These are phyloP conservation scores for Botrytis cinerea DNA, from an alignment of 2,329 filamentous ascomycete genomes.

Conservation along the genomic window DNA sequence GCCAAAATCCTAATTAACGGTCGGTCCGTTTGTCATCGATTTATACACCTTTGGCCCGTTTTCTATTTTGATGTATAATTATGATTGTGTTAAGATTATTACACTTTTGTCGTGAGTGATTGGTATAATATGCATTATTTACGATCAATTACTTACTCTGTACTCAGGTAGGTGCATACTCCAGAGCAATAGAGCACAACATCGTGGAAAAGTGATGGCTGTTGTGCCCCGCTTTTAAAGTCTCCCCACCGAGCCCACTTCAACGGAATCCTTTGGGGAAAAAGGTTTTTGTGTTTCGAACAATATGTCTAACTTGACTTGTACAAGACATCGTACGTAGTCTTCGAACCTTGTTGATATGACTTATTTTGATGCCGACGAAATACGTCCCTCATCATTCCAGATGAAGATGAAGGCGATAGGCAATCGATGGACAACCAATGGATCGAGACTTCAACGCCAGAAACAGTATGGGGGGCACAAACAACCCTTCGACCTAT, in stretches of 20 bases:
- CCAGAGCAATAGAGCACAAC: too few species aligned
- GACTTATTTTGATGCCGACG: not conserved
- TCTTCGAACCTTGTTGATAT: not conserved
- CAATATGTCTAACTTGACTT: not conserved
- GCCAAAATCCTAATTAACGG: not conserved
- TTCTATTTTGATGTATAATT: not conserved
- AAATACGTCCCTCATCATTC: not conserved
- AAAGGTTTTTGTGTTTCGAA: not conserved
- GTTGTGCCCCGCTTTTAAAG: not conserved
- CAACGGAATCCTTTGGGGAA: not conserved
- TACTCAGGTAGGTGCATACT: not conserved
- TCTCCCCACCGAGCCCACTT: not conserved
- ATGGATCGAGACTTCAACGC: not conserved
- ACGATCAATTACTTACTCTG: not conserved
- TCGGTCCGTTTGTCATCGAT: conserved; percentile 13
- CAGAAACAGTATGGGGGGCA: not conserved
- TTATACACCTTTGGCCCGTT: not conserved
- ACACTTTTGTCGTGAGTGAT: too few species aligned
- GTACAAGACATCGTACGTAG: not conserved
- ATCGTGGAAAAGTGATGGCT: not conserved
- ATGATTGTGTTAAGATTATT: not conserved
- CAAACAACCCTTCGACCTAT: not conserved
- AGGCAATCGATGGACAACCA: not conserved
- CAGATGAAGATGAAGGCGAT: not conserved
- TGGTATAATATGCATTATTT: not conserved